These are phyloP conservation scores for Arctostaphylos glauca DNA, from an alignment of 148 eudicot genomes.

Conservation along the genomic window DNA sequence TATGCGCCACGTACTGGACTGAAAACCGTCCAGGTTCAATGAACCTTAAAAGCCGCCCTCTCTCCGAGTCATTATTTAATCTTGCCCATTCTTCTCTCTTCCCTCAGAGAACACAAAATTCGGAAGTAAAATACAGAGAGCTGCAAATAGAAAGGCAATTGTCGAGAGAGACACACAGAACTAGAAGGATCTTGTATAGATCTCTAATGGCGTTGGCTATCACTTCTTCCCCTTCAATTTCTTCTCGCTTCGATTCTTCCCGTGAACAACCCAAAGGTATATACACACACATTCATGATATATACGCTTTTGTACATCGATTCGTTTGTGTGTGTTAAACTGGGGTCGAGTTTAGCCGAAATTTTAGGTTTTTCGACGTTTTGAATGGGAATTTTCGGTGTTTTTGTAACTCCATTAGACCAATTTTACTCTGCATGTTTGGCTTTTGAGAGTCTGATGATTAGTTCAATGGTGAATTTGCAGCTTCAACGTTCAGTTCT, in stretches of 20 bases:
- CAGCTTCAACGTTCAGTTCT: slow-evolving; percentile 11
- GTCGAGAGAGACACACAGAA: not conserved
- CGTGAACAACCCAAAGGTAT: slow-evolving; percentile 10
- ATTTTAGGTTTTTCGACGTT: not conserved
- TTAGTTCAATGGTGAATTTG: not conserved
- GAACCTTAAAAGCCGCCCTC: not conserved
- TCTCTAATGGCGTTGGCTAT: slow-evolving; percentile 14
- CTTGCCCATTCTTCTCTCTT: not conserved
- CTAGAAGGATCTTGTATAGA: not conserved
- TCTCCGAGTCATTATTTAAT: not conserved
- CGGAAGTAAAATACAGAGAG: not conserved
- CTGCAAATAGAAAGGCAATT: not conserved
- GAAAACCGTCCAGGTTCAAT: slow-evolving; percentile 16
- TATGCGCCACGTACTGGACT: not conserved
- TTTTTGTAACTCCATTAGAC: not conserved
- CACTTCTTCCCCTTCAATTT: not conserved
- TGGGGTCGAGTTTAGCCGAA: too few species aligned
- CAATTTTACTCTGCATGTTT: not conserved
- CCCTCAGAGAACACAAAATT: not conserved
- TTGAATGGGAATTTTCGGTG: not conserved
- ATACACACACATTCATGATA: not conserved
- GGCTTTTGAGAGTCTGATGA: too few species aligned
- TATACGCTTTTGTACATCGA: too few species aligned
- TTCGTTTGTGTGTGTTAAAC: too few species aligned
- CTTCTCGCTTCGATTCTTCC: slow-evolving; percentile 10